Conservation (phyloP, 441 rosid species). For the Bocquillonia castaneifolia region DNA sequence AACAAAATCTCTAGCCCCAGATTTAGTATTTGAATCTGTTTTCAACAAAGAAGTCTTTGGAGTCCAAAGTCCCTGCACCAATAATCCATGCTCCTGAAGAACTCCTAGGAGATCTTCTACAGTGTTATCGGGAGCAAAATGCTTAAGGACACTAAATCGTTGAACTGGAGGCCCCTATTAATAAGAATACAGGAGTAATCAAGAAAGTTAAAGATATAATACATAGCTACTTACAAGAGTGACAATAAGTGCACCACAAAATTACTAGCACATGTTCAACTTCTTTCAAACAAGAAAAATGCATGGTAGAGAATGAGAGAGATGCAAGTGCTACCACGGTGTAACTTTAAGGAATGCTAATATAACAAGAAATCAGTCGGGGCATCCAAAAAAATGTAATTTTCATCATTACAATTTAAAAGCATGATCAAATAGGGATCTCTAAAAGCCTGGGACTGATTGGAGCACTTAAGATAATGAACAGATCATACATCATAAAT, state of each 20-base stretch:
- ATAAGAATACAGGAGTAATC: background rate
- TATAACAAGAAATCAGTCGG: background rate
- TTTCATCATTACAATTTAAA: background rate
- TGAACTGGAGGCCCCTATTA: conserved; percentile 52
- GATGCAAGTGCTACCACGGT: background rate
- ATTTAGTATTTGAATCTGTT: conserved; percentile 21
- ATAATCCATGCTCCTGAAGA: conserved; percentile 48
- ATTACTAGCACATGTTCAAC: conserved; percentile 3
- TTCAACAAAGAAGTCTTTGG: conserved; percentile 45
- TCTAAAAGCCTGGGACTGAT: no score
- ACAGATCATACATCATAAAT: background rate
- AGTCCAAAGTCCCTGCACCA: conserved; percentile 89
- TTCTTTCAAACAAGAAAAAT: background rate
- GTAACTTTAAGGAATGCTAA: background rate
- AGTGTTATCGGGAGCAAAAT: conserved; percentile 50
- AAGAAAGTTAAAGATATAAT: conserved; percentile 9
- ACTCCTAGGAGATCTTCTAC: conserved; percentile 46
- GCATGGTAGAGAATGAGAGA: background rate
- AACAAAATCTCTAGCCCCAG: conserved; percentile 53
- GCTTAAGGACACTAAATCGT: conserved; percentile 56
- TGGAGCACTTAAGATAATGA: no score
- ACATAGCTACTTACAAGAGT: background rate
- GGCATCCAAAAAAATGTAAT: background rate
- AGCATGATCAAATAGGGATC: background rate
- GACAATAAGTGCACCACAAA: conserved; percentile 2